phyloP scores from a whole-genome alignment of 345 rosid genomes.

The Carallia pectinifolia region DNA sequence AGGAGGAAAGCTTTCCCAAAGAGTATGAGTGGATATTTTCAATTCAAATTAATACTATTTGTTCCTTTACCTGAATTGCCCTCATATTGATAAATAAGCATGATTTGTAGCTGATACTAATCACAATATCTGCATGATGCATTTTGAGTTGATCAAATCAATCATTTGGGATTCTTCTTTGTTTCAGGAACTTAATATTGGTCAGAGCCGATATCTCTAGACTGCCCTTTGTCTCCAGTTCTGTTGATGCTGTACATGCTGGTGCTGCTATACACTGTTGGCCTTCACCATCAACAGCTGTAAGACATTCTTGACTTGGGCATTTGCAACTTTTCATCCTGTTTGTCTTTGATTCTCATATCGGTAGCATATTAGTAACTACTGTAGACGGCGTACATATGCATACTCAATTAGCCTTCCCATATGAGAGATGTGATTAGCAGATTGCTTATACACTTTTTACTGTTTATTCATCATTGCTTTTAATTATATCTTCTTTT shows the following conservation, averaged over 20 bases:
- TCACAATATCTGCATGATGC: neutral
- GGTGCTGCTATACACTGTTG: slow-evolving; percentile 96
- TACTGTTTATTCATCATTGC: too few species aligned
- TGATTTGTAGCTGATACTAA: slow-evolving; percentile 1
- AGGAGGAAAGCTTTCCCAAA: slow-evolving; percentile 65
- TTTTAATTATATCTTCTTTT: too few species aligned
- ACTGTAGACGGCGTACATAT: too few species aligned
- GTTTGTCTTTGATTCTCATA: neutral
- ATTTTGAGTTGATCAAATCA: neutral
- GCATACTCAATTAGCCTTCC: too few species aligned
- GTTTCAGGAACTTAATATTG: slow-evolving; percentile 56
- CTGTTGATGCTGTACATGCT: slow-evolving; percentile 88
- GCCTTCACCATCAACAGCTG: slow-evolving; percentile 86
- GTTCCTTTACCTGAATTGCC: neutral
- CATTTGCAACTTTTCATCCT: neutral
- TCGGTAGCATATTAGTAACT: neutral
- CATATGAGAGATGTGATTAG: too few species aligned
- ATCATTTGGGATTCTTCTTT: slow-evolving; percentile 12
- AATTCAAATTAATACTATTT: neutral
- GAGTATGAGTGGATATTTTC: slow-evolving; percentile 43
- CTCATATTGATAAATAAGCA: neutral
- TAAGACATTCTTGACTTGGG: slow-evolving; percentile 28
- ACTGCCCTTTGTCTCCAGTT: slow-evolving; percentile 72
- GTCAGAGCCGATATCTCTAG: slow-evolving; percentile 90
- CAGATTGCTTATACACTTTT: too few species aligned